Conservation (phyloP, 305 asterid genomes). For the Solanum hybrid region DNA sequence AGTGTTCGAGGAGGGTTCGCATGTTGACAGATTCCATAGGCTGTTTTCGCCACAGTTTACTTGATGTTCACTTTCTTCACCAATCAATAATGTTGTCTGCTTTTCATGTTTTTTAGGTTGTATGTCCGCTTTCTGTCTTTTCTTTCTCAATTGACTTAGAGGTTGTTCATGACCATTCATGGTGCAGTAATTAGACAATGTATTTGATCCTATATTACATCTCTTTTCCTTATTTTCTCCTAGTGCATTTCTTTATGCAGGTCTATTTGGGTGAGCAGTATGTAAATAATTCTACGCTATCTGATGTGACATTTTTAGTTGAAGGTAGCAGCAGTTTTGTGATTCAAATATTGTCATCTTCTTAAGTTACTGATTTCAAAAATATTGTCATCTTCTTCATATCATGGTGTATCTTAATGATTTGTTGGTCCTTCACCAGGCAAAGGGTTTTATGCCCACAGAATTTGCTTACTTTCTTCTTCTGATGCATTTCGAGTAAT, state of each 20-base stretch:
- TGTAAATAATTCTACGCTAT: constrained; percentile 76
- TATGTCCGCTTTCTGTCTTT: neutral
- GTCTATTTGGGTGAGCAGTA: constrained; percentile 93
- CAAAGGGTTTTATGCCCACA: constrained; percentile 83
- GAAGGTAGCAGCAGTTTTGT: constrained; percentile 50
- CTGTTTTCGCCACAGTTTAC: neutral
- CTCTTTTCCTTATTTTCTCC: neutral
- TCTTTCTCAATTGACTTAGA: neutral
- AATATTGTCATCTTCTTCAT: neutral
- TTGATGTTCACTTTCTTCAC: neutral
- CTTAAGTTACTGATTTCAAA: neutral
- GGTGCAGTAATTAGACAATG: neutral
- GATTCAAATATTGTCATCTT: neutral
- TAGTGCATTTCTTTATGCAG: constrained; percentile 31
- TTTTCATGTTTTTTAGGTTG: neutral
- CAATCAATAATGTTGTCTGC: neutral
- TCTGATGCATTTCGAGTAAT: constrained; percentile 98
- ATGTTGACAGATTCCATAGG: neutral
- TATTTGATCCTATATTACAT: neutral
- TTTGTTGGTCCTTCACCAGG: constrained; percentile 35
- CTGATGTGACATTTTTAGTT: constrained; percentile 89
- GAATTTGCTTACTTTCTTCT: constrained; percentile 93
- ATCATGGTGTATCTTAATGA: neutral
- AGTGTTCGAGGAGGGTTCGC: neutral
- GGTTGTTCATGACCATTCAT: neutral